Evolutionary conservation across 2,329 filamentous ascomycete genomes (phyloP).

Genomic region (Hysterium pulicare): DNA sequence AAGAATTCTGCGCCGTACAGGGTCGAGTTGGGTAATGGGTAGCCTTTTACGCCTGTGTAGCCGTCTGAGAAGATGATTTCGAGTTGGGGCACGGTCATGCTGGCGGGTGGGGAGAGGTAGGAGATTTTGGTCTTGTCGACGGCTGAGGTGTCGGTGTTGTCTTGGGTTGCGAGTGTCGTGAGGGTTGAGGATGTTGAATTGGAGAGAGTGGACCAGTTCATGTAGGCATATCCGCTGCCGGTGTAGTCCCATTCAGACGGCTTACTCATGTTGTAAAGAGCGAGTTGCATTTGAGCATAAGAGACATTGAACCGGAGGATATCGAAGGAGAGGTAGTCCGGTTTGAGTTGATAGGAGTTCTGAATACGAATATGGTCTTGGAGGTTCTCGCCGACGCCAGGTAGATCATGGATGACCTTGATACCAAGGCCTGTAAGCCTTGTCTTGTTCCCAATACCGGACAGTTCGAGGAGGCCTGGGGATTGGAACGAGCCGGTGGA

Average conservation of each 20-base stretch:
- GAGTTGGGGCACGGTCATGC: slow-evolving; percentile 37
- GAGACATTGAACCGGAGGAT: slow-evolving; percentile 27
- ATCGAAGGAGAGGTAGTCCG: slow-evolving; percentile 32
- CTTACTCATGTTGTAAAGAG: slow-evolving; percentile 32
- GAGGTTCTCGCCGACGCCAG: slow-evolving; percentile 26
- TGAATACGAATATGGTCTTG: slow-evolving; percentile 35
- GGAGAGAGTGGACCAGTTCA: slow-evolving; percentile 41
- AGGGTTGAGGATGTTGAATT: slow-evolving; percentile 30
- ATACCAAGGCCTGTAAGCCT: slow-evolving; percentile 17
- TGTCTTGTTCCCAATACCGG: slow-evolving; percentile 19
- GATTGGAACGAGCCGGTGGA: slow-evolving; percentile 23
- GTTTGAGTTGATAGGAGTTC: slow-evolving; percentile 25
- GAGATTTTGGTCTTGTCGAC: slow-evolving; percentile 20
- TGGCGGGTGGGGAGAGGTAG: slow-evolving; percentile 33
- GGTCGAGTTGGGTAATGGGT: slow-evolving; percentile 22
- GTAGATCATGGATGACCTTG: slow-evolving; percentile 15
- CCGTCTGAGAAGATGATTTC: slow-evolving; percentile 47
- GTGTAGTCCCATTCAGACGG: slow-evolving; percentile 41
- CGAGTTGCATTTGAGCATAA: slow-evolving; percentile 39
- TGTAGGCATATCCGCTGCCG: slow-evolving; percentile 40
- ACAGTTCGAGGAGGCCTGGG: slow-evolving; percentile 17
- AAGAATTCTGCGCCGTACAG: slow-evolving; percentile 28
- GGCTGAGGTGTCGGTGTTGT: slow-evolving; percentile 11
- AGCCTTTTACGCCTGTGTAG: slow-evolving; percentile 42
- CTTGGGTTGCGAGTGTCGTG: slow-evolving; percentile 29